Base-by-base conservation (phyloP, 2,329 filamentous ascomycete species). In the Furcasterigmium sp. region DNA sequence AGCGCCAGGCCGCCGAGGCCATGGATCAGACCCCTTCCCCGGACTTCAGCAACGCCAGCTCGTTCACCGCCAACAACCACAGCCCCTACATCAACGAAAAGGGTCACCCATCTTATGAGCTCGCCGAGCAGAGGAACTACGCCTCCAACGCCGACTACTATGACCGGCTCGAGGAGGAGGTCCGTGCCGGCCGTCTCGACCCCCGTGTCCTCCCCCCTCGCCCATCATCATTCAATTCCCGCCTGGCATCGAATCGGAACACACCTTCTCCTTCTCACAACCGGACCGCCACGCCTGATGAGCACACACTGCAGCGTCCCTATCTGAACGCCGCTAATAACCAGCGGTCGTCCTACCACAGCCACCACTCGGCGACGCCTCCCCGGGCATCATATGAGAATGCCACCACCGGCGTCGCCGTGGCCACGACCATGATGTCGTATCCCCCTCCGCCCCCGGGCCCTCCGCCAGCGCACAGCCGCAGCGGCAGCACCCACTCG, bases 101-200 rank as follows among this genome's bases (percentile, higher is more conserved):
- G 58, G 36, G 56, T 60, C 11, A 52, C 56, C n/a, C n/a, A n/a
- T n/a, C n/a, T 30, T 50, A 46, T 13, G 49, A 54, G 35, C 45
- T 47, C 5, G n/a, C n/a, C n/a, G 44, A 47, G 42, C 55, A 61
- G 21, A 46, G 43, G n/a, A 15, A 41, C 7, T 54, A 56, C 41
- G 46, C 50, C 8, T 60, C 57, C 32, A 66, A 62, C 23, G 62
- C 59, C 5, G 63, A 70, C 7, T 69, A 68, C 51, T 68, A 71
- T 47, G 63, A 68, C 46, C 50, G 53, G 39, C 44, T 67, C 5
- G 67, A 67, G 32, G 57, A 61, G 17, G 58, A 58, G 10, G 25
- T 42, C 11, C 46, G 49, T 11, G 13, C n/a, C 8, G 44, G 51
- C 8, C 37, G 49, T 2, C 41, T 48, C 1, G 46, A 39, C 2